Evolutionary conservation across 345 rosid species (phyloP), one percentile per base, ranked within the genome.

Genomic region (Salix brachista): DNA sequence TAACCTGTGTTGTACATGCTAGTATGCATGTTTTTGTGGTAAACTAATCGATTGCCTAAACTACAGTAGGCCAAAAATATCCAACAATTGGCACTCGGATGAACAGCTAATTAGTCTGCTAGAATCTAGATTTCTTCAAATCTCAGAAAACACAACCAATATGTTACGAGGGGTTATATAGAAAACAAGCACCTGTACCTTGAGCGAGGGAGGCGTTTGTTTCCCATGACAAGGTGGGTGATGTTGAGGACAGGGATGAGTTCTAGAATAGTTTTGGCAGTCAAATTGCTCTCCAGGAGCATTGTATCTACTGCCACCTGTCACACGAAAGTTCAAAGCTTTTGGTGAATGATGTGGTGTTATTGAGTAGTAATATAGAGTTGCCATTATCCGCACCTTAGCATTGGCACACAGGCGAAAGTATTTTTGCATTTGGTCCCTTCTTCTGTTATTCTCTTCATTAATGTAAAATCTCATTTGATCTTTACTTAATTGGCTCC

Each of bases 171-270:
- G 26, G 64, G 16, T 25, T 23, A 25, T 12, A 3, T 23, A 56
- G 34, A 73, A 54, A 28, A 42, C 44, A 72, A 21, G 61, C 5
- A 66, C 26, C 52, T 36, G 16, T 74, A 89, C 91, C 88, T 82
- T 19, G 91, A 78, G 62, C n/a, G 62, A 54, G 88, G 90, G 0
- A 73, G 50, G 9, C 65, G 70, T 46, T 84, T 90, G 21, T 83
- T 70, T 78, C 94, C 92, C n/a, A 90, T 81, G 78, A 90, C 87
- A 46, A 90, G 89, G 64, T 70, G 80, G 65, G 85, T 84, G 39
- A 90, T 83, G 83, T 89, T 87, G 75, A 87, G 87, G 61, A 89
- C 87, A 60, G 94, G 83, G 28, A 90, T 90, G 50, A 90, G 90
- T 61, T 85, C 88, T n/a, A 89, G 80, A 64, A 90, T 74, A 34